These are phyloP conservation scores for Phytopythium chamaehyphon DNA, from an alignment of 352 stramenopile species.

Conservation along the genomic window DNA sequence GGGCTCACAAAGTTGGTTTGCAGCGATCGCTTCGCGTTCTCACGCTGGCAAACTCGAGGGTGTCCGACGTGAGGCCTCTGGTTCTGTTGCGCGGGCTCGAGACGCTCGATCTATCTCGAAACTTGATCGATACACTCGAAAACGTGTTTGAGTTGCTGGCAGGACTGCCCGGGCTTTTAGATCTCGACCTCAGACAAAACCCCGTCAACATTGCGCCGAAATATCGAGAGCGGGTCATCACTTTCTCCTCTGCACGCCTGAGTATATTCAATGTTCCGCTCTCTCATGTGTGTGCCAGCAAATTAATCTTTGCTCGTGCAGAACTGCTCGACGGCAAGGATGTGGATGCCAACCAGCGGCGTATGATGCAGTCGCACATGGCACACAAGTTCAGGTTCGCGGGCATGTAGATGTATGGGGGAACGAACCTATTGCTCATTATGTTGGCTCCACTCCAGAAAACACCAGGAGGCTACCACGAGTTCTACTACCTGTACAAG, in stretches of 20 bases:
- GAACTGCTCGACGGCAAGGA: conserved; percentile 71
- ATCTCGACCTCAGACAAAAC: conserved; percentile 63
- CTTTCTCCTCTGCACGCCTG: conserved; percentile 57
- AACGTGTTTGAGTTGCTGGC: conserved; percentile 61
- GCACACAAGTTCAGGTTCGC: conserved; percentile 67
- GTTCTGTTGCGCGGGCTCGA: conserved; percentile 37
- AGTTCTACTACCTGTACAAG: conserved; percentile 1
- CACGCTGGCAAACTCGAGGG: conserved; percentile 55
- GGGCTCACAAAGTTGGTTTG: neutral
- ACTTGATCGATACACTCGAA: conserved; percentile 56
- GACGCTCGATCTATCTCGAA: conserved; percentile 61
- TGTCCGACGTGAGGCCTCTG: conserved; percentile 26
- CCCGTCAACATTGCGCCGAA: conserved; percentile 43
- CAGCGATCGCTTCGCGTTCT: conserved; percentile 55
- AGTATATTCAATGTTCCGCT: conserved; percentile 17
- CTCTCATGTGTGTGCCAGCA: neutral
- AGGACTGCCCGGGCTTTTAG: conserved; percentile 33
- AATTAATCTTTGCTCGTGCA: conserved; percentile 6
- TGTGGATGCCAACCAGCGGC: conserved; percentile 60
- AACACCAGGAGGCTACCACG: conserved; percentile 32
- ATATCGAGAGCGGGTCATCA: conserved; percentile 73
- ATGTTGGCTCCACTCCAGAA: conserved; percentile 9
- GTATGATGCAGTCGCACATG: conserved; percentile 78
- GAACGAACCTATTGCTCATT: neutral
- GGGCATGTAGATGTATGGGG: neutral